These are phyloP conservation scores for Fraxinus pennsylvanica DNA, from an alignment of 257 asterid species.

Conservation along the genomic window DNA sequence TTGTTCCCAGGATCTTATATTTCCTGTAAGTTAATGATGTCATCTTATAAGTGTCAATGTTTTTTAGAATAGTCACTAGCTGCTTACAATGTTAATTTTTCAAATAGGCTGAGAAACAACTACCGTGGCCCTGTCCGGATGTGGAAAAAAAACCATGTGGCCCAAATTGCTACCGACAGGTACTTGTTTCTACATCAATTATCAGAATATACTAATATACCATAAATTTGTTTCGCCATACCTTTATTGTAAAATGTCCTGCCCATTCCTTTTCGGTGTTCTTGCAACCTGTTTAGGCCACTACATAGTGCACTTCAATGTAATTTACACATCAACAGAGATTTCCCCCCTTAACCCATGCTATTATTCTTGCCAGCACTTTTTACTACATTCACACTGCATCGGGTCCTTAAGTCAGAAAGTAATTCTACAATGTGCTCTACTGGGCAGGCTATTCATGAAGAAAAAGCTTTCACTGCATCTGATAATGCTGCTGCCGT, in stretches of 20 bases:
- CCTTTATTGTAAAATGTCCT: conserved; percentile 8
- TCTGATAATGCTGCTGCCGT: conserved; percentile 41
- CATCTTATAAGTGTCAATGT: conserved; percentile 17
- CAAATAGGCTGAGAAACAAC: conserved; percentile 60
- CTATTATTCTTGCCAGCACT: conserved; percentile 21
- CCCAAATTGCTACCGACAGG: conserved; percentile 73
- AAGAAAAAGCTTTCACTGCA: conserved; percentile 45
- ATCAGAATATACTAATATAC: conserved; percentile 13
- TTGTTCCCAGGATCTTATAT: conserved; percentile 86
- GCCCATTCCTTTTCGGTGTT: not conserved
- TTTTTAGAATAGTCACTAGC: conserved; percentile 22
- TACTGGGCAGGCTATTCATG: conserved; percentile 37
- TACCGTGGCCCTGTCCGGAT: conserved; percentile 51
- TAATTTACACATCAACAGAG: conserved; percentile 12
- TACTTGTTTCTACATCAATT: conserved; percentile 30
- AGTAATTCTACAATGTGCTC: conserved; percentile 37
- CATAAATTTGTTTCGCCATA: conserved; percentile 4
- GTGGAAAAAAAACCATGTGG: conserved; percentile 73
- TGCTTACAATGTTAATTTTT: conserved; percentile 15
- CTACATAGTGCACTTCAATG: not conserved
- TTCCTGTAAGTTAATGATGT: conserved; percentile 63
- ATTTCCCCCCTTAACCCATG: not conserved
- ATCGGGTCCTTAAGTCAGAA: conserved; percentile 57
- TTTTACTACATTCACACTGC: conserved; percentile 22
- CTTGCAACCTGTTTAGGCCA: conserved; percentile 14